Conservation (phyloP, 768 basidiomycete species). For the Xerocomellus intermedius region DNA sequence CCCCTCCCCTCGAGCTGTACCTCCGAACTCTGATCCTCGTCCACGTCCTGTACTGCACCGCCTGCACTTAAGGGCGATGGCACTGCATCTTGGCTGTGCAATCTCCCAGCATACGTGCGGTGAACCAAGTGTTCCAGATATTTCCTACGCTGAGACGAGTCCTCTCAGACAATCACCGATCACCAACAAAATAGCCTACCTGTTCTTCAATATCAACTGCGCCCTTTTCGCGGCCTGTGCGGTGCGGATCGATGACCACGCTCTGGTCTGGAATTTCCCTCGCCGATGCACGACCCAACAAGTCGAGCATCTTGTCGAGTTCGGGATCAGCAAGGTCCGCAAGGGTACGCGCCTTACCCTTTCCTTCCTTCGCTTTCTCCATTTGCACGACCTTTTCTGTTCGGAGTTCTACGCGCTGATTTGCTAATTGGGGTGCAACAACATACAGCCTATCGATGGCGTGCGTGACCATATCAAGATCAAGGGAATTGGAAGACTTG, state of each 20-base stretch:
- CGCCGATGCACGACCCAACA: constrained; percentile 69
- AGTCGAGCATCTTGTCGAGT: constrained; percentile 67
- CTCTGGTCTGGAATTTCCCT: constrained; percentile 69
- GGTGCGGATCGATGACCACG: constrained; percentile 61
- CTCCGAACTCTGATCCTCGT: not conserved
- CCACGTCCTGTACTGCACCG: not conserved
- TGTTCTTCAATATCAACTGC: constrained; percentile 58
- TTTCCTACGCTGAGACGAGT: constrained; percentile 52
- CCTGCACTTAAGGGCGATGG: constrained; percentile 29
- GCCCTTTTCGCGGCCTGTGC: constrained; percentile 53
- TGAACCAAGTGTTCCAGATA: constrained; percentile 74
- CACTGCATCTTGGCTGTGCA: constrained; percentile 78
- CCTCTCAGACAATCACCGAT: constrained; percentile 6
- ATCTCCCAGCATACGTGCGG: constrained; percentile 70
- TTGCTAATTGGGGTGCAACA: constrained; percentile 83
- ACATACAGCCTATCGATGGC: constrained; percentile 89
- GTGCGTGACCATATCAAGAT: constrained; percentile 79
- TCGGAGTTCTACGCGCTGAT: constrained; percentile 91
- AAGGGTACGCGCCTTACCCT: constrained; percentile 45
- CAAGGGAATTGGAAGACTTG: constrained; percentile 49
- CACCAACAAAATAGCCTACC: constrained; percentile 39
- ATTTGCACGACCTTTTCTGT: constrained; percentile 67
- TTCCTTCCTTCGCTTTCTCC: constrained; percentile 62
- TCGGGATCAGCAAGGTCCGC: constrained; percentile 41
- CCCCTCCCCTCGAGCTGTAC: not conserved